Evolutionary conservation across 805 yeast species (phyloP).

Genomic region (Yamadazyma takamatsuzukensis): DNA sequence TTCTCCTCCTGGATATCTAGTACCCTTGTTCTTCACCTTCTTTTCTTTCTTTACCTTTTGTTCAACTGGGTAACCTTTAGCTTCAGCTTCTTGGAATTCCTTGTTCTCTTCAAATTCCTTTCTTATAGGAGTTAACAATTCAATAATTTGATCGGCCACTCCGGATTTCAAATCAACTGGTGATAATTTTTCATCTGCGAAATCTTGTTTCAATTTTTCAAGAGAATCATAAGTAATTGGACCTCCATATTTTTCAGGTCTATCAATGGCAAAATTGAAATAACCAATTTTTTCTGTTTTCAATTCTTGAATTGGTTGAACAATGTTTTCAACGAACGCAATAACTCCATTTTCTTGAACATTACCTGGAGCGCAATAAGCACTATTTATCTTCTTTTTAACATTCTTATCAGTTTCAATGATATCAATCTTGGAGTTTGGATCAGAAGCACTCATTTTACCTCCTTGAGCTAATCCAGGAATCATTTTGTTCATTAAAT

Average conservation of each 20-base stretch:
- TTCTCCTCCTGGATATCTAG: conserved; percentile 73
- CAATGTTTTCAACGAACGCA: conserved; percentile 78
- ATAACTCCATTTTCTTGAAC: conserved; percentile 88
- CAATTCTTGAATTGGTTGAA: conserved; percentile 82
- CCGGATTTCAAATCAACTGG: conserved; percentile 96
- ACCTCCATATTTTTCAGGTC: conserved; percentile 98
- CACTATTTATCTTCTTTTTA: conserved; percentile 85
- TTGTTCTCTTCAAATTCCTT: conserved; percentile 56
- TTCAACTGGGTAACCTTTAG: conserved; percentile 79
- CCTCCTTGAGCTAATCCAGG: conserved; percentile 97
- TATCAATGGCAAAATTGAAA: conserved; percentile 69
- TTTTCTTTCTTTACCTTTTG: conserved; percentile 64
- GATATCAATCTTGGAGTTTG: conserved; percentile 93
- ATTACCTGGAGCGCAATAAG: conserved; percentile 92
- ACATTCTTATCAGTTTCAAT: conserved; percentile 85
- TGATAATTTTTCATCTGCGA: conserved; percentile 66
- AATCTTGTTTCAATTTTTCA: conserved; percentile 69
- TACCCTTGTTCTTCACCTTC: conserved; percentile 83
- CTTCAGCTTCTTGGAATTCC: conserved; percentile 73
- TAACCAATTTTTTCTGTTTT: conserved; percentile 50
- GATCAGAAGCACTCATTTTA: conserved; percentile 98
- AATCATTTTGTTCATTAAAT: conserved; percentile 98
- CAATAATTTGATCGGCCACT: conserved; percentile 80
- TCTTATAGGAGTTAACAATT: conserved; percentile 78
- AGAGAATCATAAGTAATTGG: conserved; percentile 68